Conservation (phyloP, 202 grass and related monocot genomes). For the Eragrostis tef region DNA sequence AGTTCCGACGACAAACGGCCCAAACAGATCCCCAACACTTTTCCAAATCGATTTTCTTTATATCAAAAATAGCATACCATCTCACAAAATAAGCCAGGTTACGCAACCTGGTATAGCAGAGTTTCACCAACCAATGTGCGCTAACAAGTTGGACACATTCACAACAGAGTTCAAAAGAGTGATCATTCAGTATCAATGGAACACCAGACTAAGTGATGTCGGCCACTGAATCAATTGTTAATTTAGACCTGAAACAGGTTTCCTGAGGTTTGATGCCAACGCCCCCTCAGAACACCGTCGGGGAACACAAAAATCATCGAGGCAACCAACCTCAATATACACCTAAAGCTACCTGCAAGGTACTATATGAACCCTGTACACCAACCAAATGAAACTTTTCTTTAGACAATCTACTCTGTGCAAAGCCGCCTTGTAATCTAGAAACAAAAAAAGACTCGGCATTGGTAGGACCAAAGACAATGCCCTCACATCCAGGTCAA, state of each 20-base stretch:
- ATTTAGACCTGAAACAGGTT: conserved; percentile 16
- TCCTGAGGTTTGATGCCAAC: not conserved
- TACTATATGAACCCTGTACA: conserved; percentile 52
- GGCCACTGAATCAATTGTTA: not conserved
- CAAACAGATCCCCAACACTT: too few relatives aligned
- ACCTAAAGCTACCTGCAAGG: conserved; percentile 32
- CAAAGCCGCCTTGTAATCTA: conserved; percentile 26
- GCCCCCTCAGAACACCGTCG: not conserved
- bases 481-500: not conserved
- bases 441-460: conserved; percentile 29
- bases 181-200: not conserved
- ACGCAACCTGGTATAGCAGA: conserved; percentile 1
- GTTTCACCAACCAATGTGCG: too few relatives aligned
- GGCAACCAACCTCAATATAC: conserved; percentile 35
- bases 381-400: conserved; percentile 41
- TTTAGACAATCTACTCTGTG: conserved; percentile 34
- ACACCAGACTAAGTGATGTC: not conserved
- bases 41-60: too few relatives aligned
- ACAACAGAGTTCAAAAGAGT: too few relatives aligned
- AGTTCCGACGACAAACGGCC: too few relatives aligned
- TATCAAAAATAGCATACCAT: too few relatives aligned
- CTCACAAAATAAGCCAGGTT: too few relatives aligned
- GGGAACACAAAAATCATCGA: not conserved
- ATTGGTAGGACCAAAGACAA: not conserved
- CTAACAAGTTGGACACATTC: too few relatives aligned